Evolutionary conservation across 164 flowering plant species (phyloP), one percentile per base, ranked within the genome.

Genomic region (Aristolochia fimbriata): DNA sequence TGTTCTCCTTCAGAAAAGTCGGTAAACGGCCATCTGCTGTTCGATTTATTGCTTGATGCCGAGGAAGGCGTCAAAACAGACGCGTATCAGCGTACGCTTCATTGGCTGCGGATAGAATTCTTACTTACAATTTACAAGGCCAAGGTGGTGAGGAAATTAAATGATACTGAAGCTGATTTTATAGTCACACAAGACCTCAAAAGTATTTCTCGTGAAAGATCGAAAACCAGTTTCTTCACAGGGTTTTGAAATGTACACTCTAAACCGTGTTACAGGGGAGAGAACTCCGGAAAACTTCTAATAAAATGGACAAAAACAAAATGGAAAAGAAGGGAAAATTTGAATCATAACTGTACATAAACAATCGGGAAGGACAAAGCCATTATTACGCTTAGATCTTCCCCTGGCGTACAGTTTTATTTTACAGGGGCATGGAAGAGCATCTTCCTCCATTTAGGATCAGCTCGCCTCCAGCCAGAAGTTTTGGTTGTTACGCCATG

Each of bases 271-370:
- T 52, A 52, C 56, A 52, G 15, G 11, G 15, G 31, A 52, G 56
- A 1, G 6, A 23, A n/a, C 14, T 22, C 4, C 43, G 43, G 43
- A 37, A 37, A 37, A 6, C 43, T 37, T 3, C 4, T 37, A 4
- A 16, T 22, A 31, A 52, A 22, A 10, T 22, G 27, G 12, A 16
- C 14, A 22, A 27, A 22, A 52, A 11, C 30, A 22, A 22, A 52
- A 22, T 15, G 17, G 27, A 22, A 23, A 23, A 49, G 51, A 49
- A 49, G 12, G 22, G 53, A 50, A 50, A 50, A 12, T 50, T 50
- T 50, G 22, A 50, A 13, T 52, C 56, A 11, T 15, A 15, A 22
- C 56, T 52, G 56, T 52, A 52, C 56, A 52, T 22, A 52, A 52
- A 52, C 56, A 52, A 52, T 52, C 56, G 23, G 27, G 56, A 52